Conservation (phyloP, 306 rosid species). For the Morella rubra region DNA sequence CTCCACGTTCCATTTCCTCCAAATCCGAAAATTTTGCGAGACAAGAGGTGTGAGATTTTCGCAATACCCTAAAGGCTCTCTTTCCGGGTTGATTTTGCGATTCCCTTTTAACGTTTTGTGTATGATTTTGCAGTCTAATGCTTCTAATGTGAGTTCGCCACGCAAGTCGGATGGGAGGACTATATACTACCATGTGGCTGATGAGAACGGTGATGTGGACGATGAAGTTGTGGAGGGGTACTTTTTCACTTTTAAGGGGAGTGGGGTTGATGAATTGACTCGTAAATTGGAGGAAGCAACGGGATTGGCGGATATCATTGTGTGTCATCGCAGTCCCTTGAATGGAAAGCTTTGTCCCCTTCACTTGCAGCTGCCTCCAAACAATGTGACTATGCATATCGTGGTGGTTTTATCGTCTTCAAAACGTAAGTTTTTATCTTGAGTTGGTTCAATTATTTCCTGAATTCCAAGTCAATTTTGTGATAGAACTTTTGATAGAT, state of each 20-base stretch:
- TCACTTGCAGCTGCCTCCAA: conserved; percentile 94
- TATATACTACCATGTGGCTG: conserved; percentile 79
- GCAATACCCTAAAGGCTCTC: background rate
- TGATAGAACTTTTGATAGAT: too few species aligned
- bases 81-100: background rate
- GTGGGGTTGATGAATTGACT: conserved; percentile 70
- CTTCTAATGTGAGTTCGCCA: conserved; percentile 38
- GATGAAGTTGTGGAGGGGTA: conserved; percentile 55
- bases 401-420: conserved; percentile 62
- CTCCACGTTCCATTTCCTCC: conserved; percentile 40
- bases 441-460: background rate
- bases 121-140: conserved; percentile 49
- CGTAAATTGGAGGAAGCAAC: conserved; percentile 77
- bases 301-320: conserved; percentile 65
- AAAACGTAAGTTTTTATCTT: conserved; percentile 45
- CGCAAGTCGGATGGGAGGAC: conserved; percentile 70
- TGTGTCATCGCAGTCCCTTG: conserved; percentile 74
- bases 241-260: conserved; percentile 67
- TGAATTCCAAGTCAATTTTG: conserved; percentile 5
- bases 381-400: conserved; percentile 72
- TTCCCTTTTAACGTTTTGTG: background rate
- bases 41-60: conserved; percentile 52
- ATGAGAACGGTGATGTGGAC: conserved; percentile 70
- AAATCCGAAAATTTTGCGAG: conserved; percentile 37
- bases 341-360: conserved; percentile 78